Evolutionary conservation across 2,329 filamentous ascomycete genomes (phyloP).

Genomic region (Microcyclosporella mali): DNA sequence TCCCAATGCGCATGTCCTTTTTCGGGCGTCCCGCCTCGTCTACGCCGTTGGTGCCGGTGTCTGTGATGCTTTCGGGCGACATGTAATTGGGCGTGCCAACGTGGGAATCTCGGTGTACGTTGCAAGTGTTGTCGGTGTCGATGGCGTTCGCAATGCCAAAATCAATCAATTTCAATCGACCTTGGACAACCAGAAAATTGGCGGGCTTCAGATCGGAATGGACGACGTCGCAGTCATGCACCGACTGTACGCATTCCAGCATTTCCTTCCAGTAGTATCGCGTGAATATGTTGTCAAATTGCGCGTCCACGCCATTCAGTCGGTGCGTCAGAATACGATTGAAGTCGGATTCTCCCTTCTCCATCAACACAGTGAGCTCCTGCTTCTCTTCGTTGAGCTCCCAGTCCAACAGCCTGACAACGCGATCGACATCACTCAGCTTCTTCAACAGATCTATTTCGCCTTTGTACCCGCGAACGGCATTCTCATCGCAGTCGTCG

Average conservation of each 20-base stretch:
- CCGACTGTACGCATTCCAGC: conserved; percentile 87
- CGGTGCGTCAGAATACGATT: conserved; percentile 73
- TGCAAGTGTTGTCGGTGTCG: conserved; percentile 89
- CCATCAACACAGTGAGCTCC: conserved; percentile 86
- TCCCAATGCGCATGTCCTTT: conserved; percentile 91
- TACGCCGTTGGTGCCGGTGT: conserved; percentile 49
- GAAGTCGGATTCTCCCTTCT: conserved; percentile 91
- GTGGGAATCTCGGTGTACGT: conserved; percentile 92
- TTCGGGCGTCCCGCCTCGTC: conserved; percentile 43
- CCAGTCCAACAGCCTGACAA: conserved; percentile 85
- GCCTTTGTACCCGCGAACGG: conserved; percentile 82
- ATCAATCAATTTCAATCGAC: conserved; percentile 89
- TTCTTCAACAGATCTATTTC: conserved; percentile 88
- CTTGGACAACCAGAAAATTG: conserved; percentile 90
- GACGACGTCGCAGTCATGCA: conserved; percentile 86
- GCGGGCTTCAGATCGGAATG: conserved; percentile 96
- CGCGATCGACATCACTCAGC: conserved; percentile 76
- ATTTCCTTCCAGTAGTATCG: conserved; percentile 99
- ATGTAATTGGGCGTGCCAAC: conserved; percentile 98
- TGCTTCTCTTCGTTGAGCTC: conserved; percentile 87
- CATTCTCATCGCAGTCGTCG: conserved; percentile 78
- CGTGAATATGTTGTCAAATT: conserved; percentile 82
- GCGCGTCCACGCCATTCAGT: conserved; percentile 61
- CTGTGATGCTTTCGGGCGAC: conserved; percentile 89
- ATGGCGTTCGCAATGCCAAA: conserved; percentile 98